Evolutionary conservation across 306 rosid species (phyloP).

Genomic region (Acacia acuminata): DNA sequence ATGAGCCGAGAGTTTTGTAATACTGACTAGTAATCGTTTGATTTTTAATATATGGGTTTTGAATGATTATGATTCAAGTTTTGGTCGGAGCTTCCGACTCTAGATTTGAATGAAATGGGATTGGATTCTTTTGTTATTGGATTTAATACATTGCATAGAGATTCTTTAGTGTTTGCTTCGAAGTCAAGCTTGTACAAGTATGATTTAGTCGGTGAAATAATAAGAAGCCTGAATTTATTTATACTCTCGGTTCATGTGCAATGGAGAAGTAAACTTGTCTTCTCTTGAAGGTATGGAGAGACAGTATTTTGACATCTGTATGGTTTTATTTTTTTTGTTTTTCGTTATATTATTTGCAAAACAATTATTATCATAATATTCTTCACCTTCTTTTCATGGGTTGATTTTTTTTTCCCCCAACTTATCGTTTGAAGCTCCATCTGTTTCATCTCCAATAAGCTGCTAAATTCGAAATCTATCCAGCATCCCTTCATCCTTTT

Average conservation of each 20-base stretch:
- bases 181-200: not conserved
- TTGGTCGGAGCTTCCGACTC: not conserved
- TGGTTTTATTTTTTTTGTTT: too few relatives aligned
- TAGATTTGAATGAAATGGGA: not conserved
- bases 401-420: not conserved
- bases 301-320: too few relatives aligned
- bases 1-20: not conserved
- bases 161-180: not conserved
- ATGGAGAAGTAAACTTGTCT: too few relatives aligned
- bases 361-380: slow-evolving; percentile 5
- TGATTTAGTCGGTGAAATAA: not conserved
- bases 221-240: not conserved
- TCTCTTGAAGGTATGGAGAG: too few relatives aligned
- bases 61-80: not conserved
- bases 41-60: not conserved
- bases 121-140: not conserved
- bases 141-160: not conserved
- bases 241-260: too few relatives aligned
- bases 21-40: fast-evolving
- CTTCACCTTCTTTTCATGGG: slow-evolving; percentile 60
- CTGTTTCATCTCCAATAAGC: slow-evolving; percentile 55
- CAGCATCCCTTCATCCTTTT: slow-evolving; percentile 81
- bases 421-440: slow-evolving; percentile 45
- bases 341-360: too few relatives aligned
- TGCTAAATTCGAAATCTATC: slow-evolving; percentile 81